A percentile compares a stretch with the other conserved stretches of the same genome.
Conservation (phyloP, 495 filamentous ascomycete genomes). For the Neurospora sp. region DNA sequence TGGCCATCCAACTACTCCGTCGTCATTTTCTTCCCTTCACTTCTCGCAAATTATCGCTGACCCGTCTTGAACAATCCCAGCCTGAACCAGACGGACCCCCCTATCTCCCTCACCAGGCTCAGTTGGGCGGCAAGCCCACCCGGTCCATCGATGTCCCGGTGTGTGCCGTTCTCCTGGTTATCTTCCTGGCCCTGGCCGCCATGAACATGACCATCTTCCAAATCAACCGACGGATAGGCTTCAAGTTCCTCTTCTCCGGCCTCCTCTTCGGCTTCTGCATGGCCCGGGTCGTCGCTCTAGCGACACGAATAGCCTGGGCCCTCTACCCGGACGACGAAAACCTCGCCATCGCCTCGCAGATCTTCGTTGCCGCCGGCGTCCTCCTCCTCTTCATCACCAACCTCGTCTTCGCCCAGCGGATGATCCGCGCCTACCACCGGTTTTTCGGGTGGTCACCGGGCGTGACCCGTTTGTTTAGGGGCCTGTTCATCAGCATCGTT, state of each 20-base stretch:
- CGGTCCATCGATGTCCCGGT: conserved; percentile 51
- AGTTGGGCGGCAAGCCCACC: conserved; percentile 50
- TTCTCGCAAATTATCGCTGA: background rate
- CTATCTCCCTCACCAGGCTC: conserved; percentile 29
- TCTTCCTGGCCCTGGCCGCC: conserved; percentile 51
- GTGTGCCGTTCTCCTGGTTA: conserved; percentile 48
- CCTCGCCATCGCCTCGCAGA: conserved; percentile 58
- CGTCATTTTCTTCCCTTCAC: background rate
- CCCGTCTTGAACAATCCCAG: background rate
- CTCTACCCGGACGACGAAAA: conserved; percentile 32
- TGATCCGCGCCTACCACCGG: conserved; percentile 65
- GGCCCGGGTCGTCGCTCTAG: conserved; percentile 53
- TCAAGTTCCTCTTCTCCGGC: conserved; percentile 62
- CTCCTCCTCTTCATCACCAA: conserved; percentile 74
- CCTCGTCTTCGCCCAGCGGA: conserved; percentile 66
- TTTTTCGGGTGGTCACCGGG: conserved; percentile 52
- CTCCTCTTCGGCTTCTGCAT: conserved; percentile 73
- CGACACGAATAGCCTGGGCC: conserved; percentile 54
- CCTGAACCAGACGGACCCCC: conserved; percentile 17
- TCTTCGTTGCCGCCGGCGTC: conserved; percentile 69
- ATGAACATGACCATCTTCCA: conserved; percentile 58
- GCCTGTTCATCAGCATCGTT: conserved; percentile 51
- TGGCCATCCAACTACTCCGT: background rate
- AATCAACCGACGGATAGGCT: conserved; percentile 42
- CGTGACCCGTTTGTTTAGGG: conserved; percentile 39